Conservation (phyloP, 257 asterid species). For the Capsicum baccatum region DNA sequence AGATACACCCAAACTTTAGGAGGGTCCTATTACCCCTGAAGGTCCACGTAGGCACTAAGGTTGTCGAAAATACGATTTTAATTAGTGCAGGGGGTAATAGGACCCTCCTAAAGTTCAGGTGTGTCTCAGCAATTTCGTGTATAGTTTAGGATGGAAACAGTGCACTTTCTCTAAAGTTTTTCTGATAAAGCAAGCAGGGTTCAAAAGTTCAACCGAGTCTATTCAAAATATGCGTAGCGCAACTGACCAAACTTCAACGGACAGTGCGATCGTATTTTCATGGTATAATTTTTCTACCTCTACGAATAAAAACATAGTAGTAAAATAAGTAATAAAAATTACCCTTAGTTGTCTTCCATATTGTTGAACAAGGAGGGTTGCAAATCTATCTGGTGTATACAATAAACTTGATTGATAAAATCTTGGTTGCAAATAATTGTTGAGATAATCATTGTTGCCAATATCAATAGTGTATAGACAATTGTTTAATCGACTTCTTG, state of each 20-base stretch:
- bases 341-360: neutral
- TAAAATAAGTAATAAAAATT: neutral
- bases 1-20: too few species aligned
- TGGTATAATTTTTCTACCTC: neutral
- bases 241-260: neutral
- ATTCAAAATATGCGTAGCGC: neutral
- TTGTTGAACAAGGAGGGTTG: constrained; percentile 27
- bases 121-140: too few species aligned
- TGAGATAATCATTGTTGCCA: constrained; percentile 62
- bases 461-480: constrained; percentile 47
- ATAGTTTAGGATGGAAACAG: too few species aligned
- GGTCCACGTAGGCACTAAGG: too few species aligned
- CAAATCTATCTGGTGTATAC: constrained; percentile 42
- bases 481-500: constrained; percentile 42
- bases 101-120: too few species aligned
- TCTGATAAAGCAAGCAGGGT: too few species aligned
- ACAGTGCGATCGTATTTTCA: neutral
- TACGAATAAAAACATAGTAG: neutral
- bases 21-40: too few species aligned
- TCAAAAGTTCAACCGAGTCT: too few species aligned
- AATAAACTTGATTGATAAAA: constrained; percentile 35
- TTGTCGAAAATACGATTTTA: too few species aligned
- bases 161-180: too few species aligned
- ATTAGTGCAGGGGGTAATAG: neutral
- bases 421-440: constrained; percentile 48